Percentiles rank a stretch among this genome's conserved stretches.
Conservation (phyloP, 2,329 filamentous ascomycete genomes). For the Colletotrichum filicis region DNA sequence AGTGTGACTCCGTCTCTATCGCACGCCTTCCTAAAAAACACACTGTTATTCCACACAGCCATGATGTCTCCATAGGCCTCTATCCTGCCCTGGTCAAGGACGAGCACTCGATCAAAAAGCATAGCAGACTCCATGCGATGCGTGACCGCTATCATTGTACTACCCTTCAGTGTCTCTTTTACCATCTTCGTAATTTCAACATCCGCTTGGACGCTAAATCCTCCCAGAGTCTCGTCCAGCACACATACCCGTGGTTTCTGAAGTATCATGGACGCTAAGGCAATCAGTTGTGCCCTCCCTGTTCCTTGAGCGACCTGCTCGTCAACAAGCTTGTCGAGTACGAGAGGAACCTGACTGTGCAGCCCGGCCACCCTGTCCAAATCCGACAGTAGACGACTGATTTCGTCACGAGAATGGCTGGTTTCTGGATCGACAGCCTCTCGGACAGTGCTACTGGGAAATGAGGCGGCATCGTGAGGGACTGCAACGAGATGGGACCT, state of each 20-base stretch:
- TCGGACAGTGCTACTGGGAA: background rate
- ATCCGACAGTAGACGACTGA: background rate
- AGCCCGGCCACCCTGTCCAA: background rate
- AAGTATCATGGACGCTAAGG: background rate
- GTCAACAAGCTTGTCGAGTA: background rate
- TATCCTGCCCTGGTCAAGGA: background rate
- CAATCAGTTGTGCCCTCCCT: background rate
- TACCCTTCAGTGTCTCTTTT: background rate
- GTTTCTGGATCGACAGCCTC: background rate
- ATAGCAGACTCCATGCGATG: slow-evolving; percentile 1
- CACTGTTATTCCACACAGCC: background rate
- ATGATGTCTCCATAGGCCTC: background rate
- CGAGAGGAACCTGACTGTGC: background rate
- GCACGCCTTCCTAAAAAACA: background rate
- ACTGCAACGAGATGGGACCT: background rate
- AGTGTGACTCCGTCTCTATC: background rate
- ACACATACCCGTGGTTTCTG: background rate
- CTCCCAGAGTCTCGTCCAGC: background rate
- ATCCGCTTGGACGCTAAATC: background rate
- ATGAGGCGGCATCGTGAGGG: background rate
- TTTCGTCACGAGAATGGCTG: background rate
- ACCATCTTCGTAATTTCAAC: background rate
- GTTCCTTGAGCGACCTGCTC: background rate
- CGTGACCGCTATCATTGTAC: background rate
- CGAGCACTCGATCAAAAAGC: background rate